These are phyloP conservation scores for Deinandra increscens DNA, from an alignment of 129 eudicot species.

Conservation along the genomic window DNA sequence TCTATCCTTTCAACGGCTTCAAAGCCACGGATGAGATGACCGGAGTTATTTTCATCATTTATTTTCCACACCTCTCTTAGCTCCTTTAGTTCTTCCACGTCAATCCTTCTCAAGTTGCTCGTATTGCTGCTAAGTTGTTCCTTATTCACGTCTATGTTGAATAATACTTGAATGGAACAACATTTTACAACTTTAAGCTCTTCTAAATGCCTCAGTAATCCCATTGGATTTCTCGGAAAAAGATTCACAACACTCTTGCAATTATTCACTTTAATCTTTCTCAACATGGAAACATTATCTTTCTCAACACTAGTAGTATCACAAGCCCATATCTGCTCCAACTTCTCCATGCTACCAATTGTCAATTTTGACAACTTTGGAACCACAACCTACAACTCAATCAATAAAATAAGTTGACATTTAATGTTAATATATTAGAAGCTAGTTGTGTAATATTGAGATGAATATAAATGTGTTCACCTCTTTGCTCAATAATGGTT, in stretches of 20 bases:
- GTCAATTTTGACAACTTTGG: background rate
- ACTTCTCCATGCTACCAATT: background rate
- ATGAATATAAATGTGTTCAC: background rate
- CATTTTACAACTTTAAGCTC: background rate
- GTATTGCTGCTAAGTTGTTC: background rate
- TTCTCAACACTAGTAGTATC: background rate
- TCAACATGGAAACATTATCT: background rate
- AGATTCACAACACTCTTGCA: constrained; percentile 2
- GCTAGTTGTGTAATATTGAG: background rate
- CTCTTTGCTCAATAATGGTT: too few relatives aligned
- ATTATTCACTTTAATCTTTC: background rate
- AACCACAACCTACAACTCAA: background rate
- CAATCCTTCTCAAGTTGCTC: background rate
- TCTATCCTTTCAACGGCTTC: background rate
- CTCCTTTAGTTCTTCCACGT: background rate
- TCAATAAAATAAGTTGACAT: too few relatives aligned
- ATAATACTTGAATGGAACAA: constrained; percentile 13
- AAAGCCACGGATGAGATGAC: background rate
- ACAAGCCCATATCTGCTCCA: constrained; percentile 12
- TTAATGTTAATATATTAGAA: too few relatives aligned
- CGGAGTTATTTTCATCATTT: background rate
- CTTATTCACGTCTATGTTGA: background rate
- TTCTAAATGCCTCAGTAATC: background rate
- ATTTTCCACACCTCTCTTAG: constrained; percentile 14
- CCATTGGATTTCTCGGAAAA: constrained; percentile 1